Base-by-base conservation (phyloP, 2,329 filamentous ascomycete genomes). In the Colletotrichum sp. region DNA sequence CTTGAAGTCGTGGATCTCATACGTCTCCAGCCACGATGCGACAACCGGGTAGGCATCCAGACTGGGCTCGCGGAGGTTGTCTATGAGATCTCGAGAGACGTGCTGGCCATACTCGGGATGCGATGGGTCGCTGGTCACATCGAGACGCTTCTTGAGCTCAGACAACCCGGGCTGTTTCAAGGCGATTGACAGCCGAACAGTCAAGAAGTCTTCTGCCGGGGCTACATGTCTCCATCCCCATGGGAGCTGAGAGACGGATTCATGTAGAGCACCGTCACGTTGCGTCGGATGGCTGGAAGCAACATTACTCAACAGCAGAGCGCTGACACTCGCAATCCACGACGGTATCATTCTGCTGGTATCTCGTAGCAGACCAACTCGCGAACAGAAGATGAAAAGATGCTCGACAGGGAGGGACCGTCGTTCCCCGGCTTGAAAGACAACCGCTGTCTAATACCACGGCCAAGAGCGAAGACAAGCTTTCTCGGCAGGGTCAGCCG, bases 21-120 rank as follows among this genome's bases (percentile, higher is more conserved):
- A 83, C 3, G 82, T 79, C 32, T 79, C 79, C 3, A 90, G 81
- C 89, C 88, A 90, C 9, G 76, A 71, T 8, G 84, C 74, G 6
- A 90, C 86, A 1, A 79, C 76, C 12, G 83, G 72, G 11, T 86
- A 81, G 8, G 85, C 82, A 4, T 81, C 75, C 3, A 80, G 70
- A 11, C 82, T 80, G 0, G 87, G 85, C 11, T 80, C 77, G 55
- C 86, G 84, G 66, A 87, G 84, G 7, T 79, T 74, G 0, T 80
- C 78, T 5, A 86, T 81, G 36, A 89, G 83, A 6, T 82, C 80
- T 9, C 79, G 77, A 1, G 83, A 84, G 11, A 89, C 80, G 71
- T 86, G 83, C 15, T 52, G 16, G 22, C 71, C 71, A 36, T 68
- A 55, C 5, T 72, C 63, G 27, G 55, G 3, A 6, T 60, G 19